These are phyloP conservation scores for Boletus hoseneyae DNA, from an alignment of 1,284 basidiomycete genomes.

Conservation along the genomic window DNA sequence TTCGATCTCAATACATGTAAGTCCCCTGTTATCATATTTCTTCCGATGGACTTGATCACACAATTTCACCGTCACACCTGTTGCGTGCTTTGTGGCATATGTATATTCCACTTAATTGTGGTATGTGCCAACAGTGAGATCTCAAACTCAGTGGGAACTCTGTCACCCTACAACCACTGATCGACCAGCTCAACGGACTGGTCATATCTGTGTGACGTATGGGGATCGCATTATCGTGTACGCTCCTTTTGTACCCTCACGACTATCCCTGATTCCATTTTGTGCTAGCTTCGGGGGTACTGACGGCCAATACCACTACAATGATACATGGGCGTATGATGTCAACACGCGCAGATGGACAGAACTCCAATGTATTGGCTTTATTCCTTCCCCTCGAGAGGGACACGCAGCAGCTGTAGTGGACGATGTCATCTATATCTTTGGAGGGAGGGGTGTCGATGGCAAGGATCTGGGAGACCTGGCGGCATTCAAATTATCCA, in stretches of 20 bases:
- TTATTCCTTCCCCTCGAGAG: conserved; percentile 94
- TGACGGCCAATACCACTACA: conserved; percentile 98
- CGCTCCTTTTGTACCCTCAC: conserved; percentile 28
- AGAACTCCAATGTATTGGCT: conserved; percentile 96
- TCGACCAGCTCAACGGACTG: conserved; percentile 84
- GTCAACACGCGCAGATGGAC: conserved; percentile 81
- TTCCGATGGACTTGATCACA: conserved; percentile 2
- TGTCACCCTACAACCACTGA: conserved; percentile 62
- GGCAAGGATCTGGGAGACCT: conserved; percentile 95
- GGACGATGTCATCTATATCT: conserved; percentile 97
- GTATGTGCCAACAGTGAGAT: conserved; percentile 51
- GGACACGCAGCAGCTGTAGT: conserved; percentile 96
- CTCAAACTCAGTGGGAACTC: conserved; percentile 77
- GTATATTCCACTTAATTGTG: conserved; percentile 1
- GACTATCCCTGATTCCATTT: conserved; percentile 13
- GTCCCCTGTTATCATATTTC: conserved; percentile 30
- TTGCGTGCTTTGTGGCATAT: conserved; percentile 7
- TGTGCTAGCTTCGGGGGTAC: conserved; percentile 88
- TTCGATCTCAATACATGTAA: conserved; percentile 94
- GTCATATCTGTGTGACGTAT: conserved; percentile 86
- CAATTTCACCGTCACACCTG: conserved; percentile 5
- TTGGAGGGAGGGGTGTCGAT: conserved; percentile 95
- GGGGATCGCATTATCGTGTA: conserved; percentile 87
- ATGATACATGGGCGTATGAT: conserved; percentile 98
- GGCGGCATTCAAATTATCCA: conserved; percentile 95